Conservation (phyloP, 1,284 basidiomycete genomes). For the Xanthoconium separans region DNA sequence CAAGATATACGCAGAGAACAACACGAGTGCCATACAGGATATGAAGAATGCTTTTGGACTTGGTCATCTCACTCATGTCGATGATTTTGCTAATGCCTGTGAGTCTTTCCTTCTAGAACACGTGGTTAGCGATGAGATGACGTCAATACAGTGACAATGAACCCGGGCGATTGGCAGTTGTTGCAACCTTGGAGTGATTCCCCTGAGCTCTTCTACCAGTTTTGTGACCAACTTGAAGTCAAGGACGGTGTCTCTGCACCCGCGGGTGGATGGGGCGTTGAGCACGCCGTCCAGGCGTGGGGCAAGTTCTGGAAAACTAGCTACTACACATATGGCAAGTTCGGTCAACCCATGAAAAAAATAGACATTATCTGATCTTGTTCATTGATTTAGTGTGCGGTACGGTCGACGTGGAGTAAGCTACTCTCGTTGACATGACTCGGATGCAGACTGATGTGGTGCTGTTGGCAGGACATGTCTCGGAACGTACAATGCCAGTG, state of each 20-base stretch:
- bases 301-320: slow-evolving; percentile 47
- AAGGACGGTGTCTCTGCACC: slow-evolving; percentile 57
- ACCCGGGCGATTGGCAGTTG: slow-evolving; percentile 47
- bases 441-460: background rate
- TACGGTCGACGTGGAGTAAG: slow-evolving; percentile 37
- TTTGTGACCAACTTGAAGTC: slow-evolving; percentile 74
- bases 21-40: slow-evolving; percentile 44
- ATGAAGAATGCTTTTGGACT: slow-evolving; percentile 62
- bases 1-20: slow-evolving; percentile 47
- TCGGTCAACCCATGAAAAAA: background rate
- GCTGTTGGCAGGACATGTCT: slow-evolving; percentile 38
- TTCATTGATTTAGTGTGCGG: slow-evolving; percentile 37
- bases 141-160: slow-evolving; percentile 48
- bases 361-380: background rate
- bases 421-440: background rate
- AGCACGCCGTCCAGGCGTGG: slow-evolving; percentile 63
- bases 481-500: slow-evolving; percentile 42
- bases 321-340: slow-evolving; percentile 37
- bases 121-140: background rate
- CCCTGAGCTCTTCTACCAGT: slow-evolving; percentile 51
- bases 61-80: slow-evolving; percentile 53
- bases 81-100: slow-evolving; percentile 64
- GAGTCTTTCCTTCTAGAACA: background rate
- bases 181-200: slow-evolving; percentile 38
- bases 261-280: slow-evolving; percentile 58